phyloP scores from a whole-genome alignment of 2,329 filamentous ascomycete genomes.

The Huntiella abstrusa region DNA sequence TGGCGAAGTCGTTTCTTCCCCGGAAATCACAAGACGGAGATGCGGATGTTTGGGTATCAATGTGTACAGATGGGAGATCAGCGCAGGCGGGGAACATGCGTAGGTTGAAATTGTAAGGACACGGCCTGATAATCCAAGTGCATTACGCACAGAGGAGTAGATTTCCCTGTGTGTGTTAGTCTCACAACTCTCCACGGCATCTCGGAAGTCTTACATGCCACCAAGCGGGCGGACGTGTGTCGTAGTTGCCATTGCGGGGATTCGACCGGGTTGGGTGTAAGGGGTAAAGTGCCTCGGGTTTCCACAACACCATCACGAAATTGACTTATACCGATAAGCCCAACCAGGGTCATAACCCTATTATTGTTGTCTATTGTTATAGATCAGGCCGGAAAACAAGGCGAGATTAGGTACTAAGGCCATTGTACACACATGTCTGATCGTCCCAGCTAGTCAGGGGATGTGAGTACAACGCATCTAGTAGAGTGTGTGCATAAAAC shows the following conservation, averaged over 20 bases:
- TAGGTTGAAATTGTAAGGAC: conserved; percentile 29
- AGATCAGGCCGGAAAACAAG: too few relatives aligned
- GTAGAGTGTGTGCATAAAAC: too few relatives aligned
- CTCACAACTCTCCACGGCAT: not conserved
- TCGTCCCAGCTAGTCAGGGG: too few relatives aligned
- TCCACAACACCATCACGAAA: too few relatives aligned
- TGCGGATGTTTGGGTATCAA: not conserved
- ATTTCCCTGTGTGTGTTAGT: conserved; percentile 21
- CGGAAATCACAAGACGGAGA: conserved; percentile 21
- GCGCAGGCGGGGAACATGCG: conserved; percentile 6
- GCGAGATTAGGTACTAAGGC: too few relatives aligned
- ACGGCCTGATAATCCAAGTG: conserved; percentile 27
- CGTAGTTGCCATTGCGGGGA: not conserved
- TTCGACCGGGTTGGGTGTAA: too few relatives aligned
- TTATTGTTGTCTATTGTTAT: too few relatives aligned
- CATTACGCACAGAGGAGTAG: conserved; percentile 27
- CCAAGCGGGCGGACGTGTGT: conserved; percentile 4
- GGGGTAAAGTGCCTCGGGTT: too few relatives aligned
- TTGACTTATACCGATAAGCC: too few relatives aligned
- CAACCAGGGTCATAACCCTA: too few relatives aligned
- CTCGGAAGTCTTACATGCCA: conserved; percentile 1
- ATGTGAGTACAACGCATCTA: too few relatives aligned
- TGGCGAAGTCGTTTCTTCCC: conserved; percentile 25
- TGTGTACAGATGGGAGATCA: conserved; percentile 17
- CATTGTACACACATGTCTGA: too few relatives aligned